Percentiles rank a stretch among this genome's conserved stretches.
These are phyloP conservation scores for Xylaria castorea DNA, from an alignment of 495 filamentous ascomycete genomes.

Conservation along the genomic window DNA sequence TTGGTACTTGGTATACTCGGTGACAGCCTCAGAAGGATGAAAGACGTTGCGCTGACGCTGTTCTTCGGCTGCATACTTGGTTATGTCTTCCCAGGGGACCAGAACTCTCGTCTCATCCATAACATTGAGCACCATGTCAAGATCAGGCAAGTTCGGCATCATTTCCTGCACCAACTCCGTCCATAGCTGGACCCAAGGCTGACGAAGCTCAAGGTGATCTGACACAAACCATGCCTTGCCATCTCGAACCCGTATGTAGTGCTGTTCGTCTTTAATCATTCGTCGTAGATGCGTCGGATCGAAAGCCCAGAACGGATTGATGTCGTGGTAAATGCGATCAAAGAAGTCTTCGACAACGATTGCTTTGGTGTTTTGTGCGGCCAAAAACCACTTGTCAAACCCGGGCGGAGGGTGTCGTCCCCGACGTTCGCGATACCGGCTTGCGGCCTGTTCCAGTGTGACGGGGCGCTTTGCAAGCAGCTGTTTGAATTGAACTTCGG, in stretches of 20 bases:
- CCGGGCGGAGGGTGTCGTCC: conserved; percentile 68
- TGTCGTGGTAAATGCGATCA: conserved; percentile 64
- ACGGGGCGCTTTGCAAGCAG: conserved; percentile 41
- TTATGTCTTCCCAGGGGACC: conserved; percentile 60
- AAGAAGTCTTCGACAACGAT: conserved; percentile 65
- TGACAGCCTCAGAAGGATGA: conserved; percentile 28
- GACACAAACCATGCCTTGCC: conserved; percentile 53
- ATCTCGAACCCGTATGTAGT: conserved; percentile 54
- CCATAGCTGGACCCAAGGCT: conserved; percentile 59
- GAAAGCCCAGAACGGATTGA: conserved; percentile 65
- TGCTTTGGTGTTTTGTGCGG: conserved; percentile 57
- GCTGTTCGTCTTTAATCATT: conserved; percentile 45
- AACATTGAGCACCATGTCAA: conserved; percentile 64
- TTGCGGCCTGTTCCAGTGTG: conserved; percentile 57
- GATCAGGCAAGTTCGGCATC: conserved; percentile 59
- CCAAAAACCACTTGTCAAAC: conserved; percentile 64
- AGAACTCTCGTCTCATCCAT: conserved; percentile 65
- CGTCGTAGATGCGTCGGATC: conserved; percentile 55
- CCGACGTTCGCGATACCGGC: conserved; percentile 57
- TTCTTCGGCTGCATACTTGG: conserved; percentile 54
- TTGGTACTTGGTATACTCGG: conserved; percentile 24
- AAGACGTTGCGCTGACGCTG: conserved; percentile 46
- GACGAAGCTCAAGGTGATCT: conserved; percentile 33
- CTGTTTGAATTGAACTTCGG: conserved; percentile 24
- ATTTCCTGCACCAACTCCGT: conserved; percentile 54